Conservation (phyloP, 2,329 filamentous ascomycete genomes). For the Aspergillus bombycis region DNA sequence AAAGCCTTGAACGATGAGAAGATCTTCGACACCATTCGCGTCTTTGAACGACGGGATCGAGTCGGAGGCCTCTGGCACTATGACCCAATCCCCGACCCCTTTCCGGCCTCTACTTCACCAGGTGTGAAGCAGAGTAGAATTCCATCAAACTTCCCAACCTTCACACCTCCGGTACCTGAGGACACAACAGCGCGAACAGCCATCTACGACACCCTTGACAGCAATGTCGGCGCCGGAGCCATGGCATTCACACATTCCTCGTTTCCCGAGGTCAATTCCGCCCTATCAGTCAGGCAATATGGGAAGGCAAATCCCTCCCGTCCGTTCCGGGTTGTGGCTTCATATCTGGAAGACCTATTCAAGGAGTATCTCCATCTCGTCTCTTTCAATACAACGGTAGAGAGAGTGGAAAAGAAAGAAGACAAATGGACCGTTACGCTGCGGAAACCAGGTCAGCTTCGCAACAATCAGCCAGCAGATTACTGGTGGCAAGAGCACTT, state of each 20-base stretch:
- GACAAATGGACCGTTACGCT: constrained; percentile 36
- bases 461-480: constrained; percentile 21
- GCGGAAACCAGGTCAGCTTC: constrained; percentile 21
- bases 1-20: constrained; percentile 36
- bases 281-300: constrained; percentile 21
- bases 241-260: constrained; percentile 34
- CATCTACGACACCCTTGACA: constrained; percentile 29
- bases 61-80: constrained; percentile 38
- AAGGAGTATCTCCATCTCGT: constrained; percentile 31
- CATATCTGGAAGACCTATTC: constrained; percentile 30
- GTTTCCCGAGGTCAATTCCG: constrained; percentile 28
- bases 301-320: constrained; percentile 27
- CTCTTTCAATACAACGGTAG: constrained; percentile 37
- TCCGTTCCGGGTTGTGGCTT: constrained; percentile 27
- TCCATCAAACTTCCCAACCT: constrained; percentile 23
- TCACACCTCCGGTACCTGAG: constrained; percentile 19
- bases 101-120: constrained; percentile 15
- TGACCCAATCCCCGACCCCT: constrained; percentile 30
- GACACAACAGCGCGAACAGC: constrained; percentile 29
- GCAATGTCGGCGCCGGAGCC: constrained; percentile 31
- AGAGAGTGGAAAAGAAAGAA: constrained; percentile 25
- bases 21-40: constrained; percentile 32
- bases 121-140: constrained; percentile 5
- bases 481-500: constrained; percentile 46
- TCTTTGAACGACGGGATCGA: constrained; percentile 36